Base-by-base conservation (phyloP, 2,329 filamentous ascomycete species). In the Monilinia fructigena region DNA sequence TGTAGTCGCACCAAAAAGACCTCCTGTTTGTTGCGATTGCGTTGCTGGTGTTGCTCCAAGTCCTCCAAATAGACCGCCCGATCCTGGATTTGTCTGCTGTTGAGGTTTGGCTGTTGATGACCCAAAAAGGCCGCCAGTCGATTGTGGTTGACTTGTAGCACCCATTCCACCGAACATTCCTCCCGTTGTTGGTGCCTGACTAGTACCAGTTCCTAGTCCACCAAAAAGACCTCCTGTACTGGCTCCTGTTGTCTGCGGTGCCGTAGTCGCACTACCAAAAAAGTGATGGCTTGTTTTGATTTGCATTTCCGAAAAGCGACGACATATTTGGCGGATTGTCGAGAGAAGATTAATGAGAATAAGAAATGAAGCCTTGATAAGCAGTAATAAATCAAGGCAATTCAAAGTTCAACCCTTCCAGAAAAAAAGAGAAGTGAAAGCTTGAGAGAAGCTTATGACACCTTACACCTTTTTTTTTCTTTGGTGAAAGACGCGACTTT, bases 91-190 rank as follows among this genome's bases (percentile, higher is more conserved):
- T n/a, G 63, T 59, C 74, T 67, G 50, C 74, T 70, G 69, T 73
- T 55, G 52, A 53, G 63, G 55, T 45, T 67, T 58, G 5, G 68
- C 61, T 52, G 70, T 65, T 35, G 69, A 62, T 67, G 67, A 66
- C 35, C 62, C 62, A 42, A 55, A 55, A 42, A 56, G 40, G 23
- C 62, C 53, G 12, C 62, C 62, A 4, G n/a, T 50, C 8, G 45
- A 11, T 62, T 62, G 59, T 20, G 59, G 47, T 20, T 50, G 59
- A 38, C 48, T 48, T 38, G 59, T 53, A 52, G 35, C 35, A 47
- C 47, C 47, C n/a, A 74, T 72, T 68, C 71, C 71, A 48, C 77
- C 77, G 68, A 82, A 80, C 12, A 80, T 70, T 38, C 68, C 68
- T 66, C 61, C 67, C 68, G 45, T 65, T 63, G 69, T 50, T 67